Evolutionary conservation across 176 grass and related monocot genomes (phyloP), one percentile per base, ranked within the genome.

Genomic region (Calamus simplicifolius): DNA sequence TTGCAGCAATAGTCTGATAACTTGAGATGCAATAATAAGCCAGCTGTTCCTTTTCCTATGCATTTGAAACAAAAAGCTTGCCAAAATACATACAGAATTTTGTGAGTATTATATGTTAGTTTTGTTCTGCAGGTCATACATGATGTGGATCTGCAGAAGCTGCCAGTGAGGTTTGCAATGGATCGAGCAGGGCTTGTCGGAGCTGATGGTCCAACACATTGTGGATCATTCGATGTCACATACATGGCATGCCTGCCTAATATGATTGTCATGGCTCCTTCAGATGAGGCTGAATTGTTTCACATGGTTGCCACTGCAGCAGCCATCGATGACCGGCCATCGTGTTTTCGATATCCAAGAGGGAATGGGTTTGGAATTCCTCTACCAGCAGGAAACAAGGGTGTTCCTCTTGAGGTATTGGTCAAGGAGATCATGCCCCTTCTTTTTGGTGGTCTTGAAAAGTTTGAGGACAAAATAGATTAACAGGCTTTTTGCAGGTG

Each of bases 221-320:
- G 80, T 61, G 93, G 93, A 4, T 82, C 93, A 51, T 98, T 98
- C 65, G 93, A 98, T 52, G 93, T 98, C 38, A 73, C 93, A 25
- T 98, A 83, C 79, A 98, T 98, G 93, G 93, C 93, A 3, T 98
- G 93, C 73, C 79, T 98, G 6, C 93, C 93, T 1, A 98, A 92
- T 58, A 98, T 98, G 93, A 69, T 98, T 3, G 87, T 98, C 76
- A 98, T 98, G 93, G 93, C 93, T 13, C 93, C 93, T 16, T 77
- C 93, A 51, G 93, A 98, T 66, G 93, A 98, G 73, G 87, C 93
- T 25, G 93, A 98, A 75, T 79, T 98, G 16, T 98, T 81, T 71
- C 85, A 98, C 77, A 98, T 98, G 87, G 84, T 98, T 5, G 87
- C 93, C 67, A 98, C 93, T 26, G 87, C 93, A 27, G 93, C 93